phyloP scores from a whole-genome alignment of 768 basidiomycete species.

The Tylopilus sp. region DNA sequence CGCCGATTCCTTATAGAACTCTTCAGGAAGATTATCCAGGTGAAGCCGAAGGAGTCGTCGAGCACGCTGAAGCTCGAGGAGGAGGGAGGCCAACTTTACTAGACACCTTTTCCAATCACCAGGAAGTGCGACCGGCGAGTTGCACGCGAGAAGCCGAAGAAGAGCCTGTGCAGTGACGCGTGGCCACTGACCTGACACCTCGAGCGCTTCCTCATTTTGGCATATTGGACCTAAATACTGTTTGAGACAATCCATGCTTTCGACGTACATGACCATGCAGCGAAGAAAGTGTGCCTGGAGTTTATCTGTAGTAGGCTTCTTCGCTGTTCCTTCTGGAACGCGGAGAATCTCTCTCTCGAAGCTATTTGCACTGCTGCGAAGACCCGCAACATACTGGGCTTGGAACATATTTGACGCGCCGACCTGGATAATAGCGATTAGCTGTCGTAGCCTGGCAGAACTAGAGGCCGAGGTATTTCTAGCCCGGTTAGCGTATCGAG shows the following conservation, averaged over 20 bases:
- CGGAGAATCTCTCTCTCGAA: not conserved
- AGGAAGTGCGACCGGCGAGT: not conserved
- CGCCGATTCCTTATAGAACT: not conserved
- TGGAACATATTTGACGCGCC: slow-evolving; percentile 8
- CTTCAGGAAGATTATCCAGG: not conserved
- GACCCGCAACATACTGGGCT: not conserved
- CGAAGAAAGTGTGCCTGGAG: not conserved
- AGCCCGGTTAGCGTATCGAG: not conserved
- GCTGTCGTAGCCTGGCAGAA: not conserved
- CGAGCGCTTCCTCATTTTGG: not conserved
- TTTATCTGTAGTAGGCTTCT: not conserved
- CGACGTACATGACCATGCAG: not conserved
- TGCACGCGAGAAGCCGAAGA: not conserved
- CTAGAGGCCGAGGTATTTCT: not conserved
- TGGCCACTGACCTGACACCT: not conserved
- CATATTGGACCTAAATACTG: not conserved
- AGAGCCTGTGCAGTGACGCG: not conserved
- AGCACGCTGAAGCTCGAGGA: not conserved
- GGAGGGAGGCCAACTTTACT: not conserved
- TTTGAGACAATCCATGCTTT: not conserved
- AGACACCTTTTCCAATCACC: not conserved
- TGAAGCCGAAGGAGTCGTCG: not conserved
- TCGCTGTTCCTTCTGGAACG: not conserved
- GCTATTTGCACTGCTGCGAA: not conserved
- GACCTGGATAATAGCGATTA: slow-evolving; percentile 2